Base-by-base conservation (phyloP, 331 rosid genomes). In the Acacia concinna region DNA sequence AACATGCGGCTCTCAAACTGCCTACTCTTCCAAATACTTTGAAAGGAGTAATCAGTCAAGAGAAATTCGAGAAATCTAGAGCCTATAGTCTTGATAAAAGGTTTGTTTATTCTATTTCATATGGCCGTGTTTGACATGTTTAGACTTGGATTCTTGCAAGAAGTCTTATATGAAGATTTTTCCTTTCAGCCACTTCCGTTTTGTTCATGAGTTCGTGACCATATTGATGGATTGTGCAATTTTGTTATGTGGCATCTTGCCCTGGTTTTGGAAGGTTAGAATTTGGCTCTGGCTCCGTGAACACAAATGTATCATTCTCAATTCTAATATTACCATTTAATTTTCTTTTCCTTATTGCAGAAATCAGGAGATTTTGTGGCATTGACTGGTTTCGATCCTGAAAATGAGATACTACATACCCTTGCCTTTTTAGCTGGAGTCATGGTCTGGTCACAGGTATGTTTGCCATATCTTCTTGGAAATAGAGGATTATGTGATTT, bases 191-290 rank as follows among this genome's bases (percentile, higher is more conserved):
- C 76, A 85, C 86, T 95, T 95, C 75, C 97, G 90, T 88, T 95
- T 95, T 84, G 71, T 93, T 88, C 99, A 95, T 6, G 97, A 88
- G 88, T 87, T 93, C 37, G 97, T 95, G 77, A 87, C 97, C 56
- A 95, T 95, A 71, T 73, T 93, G 87, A 90, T 91, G 91, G 96
- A 91, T 73, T 91, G 96, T 56, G 81, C 98, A 77, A 90, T 95
- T 80, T 86, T 95, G 85, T 89, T 86, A 80, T 90, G 77, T 68
- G 86, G 96, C 49, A 87, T 91, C 54, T 84, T 93, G 86, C 99
- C 99, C 80, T 93, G 96, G 97, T 83, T 95, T 84, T 95, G 99
- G 99, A 93, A 93, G 97, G 99, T 93, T 77, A 84, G 88, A 71
- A 77, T 81, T 86, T 66, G 56, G 46, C 79, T 21, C 59, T 66